Evolutionary conservation across 2,329 filamentous ascomycete genomes (phyloP), one percentile per base, ranked within the genome.

Genomic region (Fusarium pseudograminearum): DNA sequence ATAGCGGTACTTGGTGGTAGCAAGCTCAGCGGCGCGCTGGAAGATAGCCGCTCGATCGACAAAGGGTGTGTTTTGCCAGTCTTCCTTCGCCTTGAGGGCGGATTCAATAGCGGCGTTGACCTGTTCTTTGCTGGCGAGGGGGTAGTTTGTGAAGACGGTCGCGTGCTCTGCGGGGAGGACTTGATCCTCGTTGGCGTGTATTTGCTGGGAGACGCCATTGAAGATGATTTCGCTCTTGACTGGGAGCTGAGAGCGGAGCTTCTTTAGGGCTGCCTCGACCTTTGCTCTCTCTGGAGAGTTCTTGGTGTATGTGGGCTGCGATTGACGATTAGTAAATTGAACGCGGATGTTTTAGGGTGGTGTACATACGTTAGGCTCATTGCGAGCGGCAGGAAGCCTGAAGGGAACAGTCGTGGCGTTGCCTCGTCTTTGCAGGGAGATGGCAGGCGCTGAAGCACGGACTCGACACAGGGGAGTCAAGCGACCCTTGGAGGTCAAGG

Each of bases 41-140:
- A 98, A 98, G 76, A 98, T 87, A 54, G 94, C 92, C 8, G 95
- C 95, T 48, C 95, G 89, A 81, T 98, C 95, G 24, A 92, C 89
- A 76, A 98, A 98, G 5, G 95, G 93, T 3, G 96, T 85, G 11
- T 87, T 85, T 75, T 95, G 93, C 95, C 96, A 98, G 85, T 57
- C 59, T 59, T 89, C 85, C 83, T 96, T 96, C 33, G 94, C 94
- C 22, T 87, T 89, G 36, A 98, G 87, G 14, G 96, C 95, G 26
- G 92, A 87, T 20, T 93, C 88, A 74, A 98, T 98, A 50, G 95
- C 93, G 57, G 66, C 54, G 11, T 30, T 61, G 33, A 81, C 78
- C 42, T 81, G 76, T 42, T 74, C 72, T 38, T 73, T 71, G 22
- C 74, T 76, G 28, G 78, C 76, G 8, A 79, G 70, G 1, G 75